Evolutionary conservation across 139 green algal genomes (phyloP), one percentile per base, ranked within the genome.

Genomic region (Tetraselmis chui): DNA sequence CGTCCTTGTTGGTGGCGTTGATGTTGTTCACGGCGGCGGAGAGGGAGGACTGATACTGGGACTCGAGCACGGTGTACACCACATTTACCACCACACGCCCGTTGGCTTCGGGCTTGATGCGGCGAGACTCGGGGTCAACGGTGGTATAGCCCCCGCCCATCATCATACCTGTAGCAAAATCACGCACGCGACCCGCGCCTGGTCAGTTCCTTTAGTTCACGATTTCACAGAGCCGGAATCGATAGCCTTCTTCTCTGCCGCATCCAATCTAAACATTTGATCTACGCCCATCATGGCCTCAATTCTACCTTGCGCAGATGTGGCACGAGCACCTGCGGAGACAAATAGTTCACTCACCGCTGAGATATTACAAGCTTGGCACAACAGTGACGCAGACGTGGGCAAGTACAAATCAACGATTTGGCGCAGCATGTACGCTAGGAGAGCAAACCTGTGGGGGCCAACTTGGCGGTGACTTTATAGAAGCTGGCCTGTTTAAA

Each of bases 61-160:
- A 94, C 90, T 99, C 97, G 77, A 99, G 91, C 76, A 99, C 95
- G 32, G 96, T 93, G 86, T 99, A 99, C 82, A 99, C 96, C 27
- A 99, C 81, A 90, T 99, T 97, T 24, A 98, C 83, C 80, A 88
- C 88, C 2, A 89, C 87, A 59, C 93, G 91, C 1, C 90, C 88
- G 31, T 89, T 85, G 25, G 90, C 82, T 23, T 93, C 86, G 23
- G 94, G 94, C 24, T 92, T 80, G 30, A 98, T 89, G 22, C 96
- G 89, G 5, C 97, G 91, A 11, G 93, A 84, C 87, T 98, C 94
- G 25, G 97, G 97, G 88, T 96, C 90, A 23, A 93, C 95, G 83
- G 85, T 95, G 28, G 96, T 99, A 90, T 98, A 99, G 58, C 95
- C 82, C 45, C 96, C 96, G 27, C 86, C 32, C 32, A 30, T 29